phyloP scores from a whole-genome alignment of 2,329 filamentous ascomycete species.

The Xylariaceae sp. region DNA sequence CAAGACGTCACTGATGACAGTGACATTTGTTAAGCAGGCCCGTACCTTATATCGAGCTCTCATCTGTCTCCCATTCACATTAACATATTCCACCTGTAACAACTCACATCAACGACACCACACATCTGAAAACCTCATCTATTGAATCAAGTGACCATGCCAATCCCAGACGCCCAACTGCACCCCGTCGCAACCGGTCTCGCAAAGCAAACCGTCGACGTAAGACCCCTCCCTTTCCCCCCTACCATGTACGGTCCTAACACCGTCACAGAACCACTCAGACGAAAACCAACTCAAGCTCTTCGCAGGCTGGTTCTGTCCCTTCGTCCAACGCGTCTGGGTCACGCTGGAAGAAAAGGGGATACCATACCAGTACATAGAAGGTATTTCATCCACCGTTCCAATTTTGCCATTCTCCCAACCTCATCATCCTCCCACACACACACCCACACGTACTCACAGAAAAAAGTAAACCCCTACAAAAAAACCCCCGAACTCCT shows the following conservation, averaged over 20 bases:
- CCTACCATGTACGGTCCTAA: neutral
- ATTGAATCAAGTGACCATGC: constrained; percentile 15
- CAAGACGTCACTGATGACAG: too few relatives aligned
- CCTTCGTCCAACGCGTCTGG: constrained; percentile 50
- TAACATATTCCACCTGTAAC: neutral
- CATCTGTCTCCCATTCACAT: neutral
- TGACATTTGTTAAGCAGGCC: too few relatives aligned
- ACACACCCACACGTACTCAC: too few relatives aligned
- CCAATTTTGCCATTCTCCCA: too few relatives aligned
- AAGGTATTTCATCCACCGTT: constrained; percentile 24
- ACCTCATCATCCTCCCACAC: too few relatives aligned
- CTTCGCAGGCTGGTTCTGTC: constrained; percentile 25
- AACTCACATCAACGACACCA: neutral
- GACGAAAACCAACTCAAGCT: constrained; percentile 23
- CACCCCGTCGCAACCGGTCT: constrained; percentile 28
- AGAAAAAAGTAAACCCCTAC: constrained; percentile 48
- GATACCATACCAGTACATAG: constrained; percentile 54
- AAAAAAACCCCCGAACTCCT: constrained; percentile 50
- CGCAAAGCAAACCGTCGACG: constrained; percentile 27
- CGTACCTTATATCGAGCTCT: neutral
- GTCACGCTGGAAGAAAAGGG: constrained; percentile 53
- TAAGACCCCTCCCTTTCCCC: constrained; percentile 3
- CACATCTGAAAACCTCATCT: neutral
- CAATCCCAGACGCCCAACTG: constrained; percentile 26
- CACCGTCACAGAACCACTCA: constrained; percentile 24